These are phyloP conservation scores for Clavispora phyllophila DNA, from an alignment of 805 yeast species.

Conservation along the genomic window DNA sequence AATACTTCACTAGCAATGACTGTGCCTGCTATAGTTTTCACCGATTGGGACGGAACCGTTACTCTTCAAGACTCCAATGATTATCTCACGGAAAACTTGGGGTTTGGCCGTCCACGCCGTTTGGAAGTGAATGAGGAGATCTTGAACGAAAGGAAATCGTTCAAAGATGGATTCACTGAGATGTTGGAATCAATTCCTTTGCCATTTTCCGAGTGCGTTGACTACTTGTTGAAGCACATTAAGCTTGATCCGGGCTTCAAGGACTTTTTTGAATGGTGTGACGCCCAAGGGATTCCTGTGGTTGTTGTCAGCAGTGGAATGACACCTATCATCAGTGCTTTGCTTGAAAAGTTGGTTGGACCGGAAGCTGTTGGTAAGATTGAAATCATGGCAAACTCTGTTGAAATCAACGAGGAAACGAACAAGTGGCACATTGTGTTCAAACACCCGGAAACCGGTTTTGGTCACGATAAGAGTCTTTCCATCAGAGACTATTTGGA, in stretches of 20 bases:
- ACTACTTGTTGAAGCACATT: conserved; percentile 57
- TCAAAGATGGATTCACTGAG: conserved; percentile 75
- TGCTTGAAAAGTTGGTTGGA: conserved; percentile 72
- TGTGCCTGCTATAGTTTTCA: conserved; percentile 73
- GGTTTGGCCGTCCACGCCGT: conserved; percentile 74
- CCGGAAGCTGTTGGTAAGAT: conserved; percentile 65
- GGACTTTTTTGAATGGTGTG: conserved; percentile 76
- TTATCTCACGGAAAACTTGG: conserved; percentile 79
- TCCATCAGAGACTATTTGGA: conserved; percentile 56
- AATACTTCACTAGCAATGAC: conserved; percentile 7
- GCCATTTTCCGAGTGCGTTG: conserved; percentile 81
- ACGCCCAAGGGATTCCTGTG: conserved; percentile 66
- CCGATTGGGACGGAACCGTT: conserved; percentile 98
- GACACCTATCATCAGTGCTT: conserved; percentile 82
- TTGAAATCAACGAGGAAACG: conserved; percentile 45
- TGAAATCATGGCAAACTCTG: conserved; percentile 79
- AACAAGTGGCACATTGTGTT: conserved; percentile 79
- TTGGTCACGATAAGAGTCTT: conserved; percentile 92
- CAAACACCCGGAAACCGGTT: conserved; percentile 72
- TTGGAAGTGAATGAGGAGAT: conserved; percentile 65
- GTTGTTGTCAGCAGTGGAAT: conserved; percentile 90
- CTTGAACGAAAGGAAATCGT: conserved; percentile 59
- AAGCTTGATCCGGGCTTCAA: conserved; percentile 88
- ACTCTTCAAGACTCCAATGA: conserved; percentile 95
- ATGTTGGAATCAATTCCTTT: conserved; percentile 78